A percentile compares a stretch with the other conserved stretches of the same genome.
These are phyloP conservation scores for Eucalyptus lansdowneana DNA, from an alignment of 345 rosid species.

Conservation along the genomic window DNA sequence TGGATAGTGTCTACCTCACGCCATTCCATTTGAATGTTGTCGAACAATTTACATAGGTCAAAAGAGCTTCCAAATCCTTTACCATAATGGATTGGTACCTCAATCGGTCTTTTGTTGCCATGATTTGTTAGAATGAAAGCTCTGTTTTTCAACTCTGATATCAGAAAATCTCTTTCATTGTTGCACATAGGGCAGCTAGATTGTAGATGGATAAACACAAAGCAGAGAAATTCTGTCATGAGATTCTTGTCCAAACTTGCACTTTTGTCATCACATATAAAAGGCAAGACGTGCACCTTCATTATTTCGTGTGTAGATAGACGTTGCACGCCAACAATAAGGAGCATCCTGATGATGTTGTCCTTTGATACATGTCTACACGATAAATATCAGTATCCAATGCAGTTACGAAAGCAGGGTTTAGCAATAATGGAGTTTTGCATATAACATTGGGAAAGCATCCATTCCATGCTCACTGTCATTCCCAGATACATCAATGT, in stretches of 20 bases:
- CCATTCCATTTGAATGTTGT: conserved; percentile 45
- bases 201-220: conserved; percentile 71
- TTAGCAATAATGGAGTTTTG: conserved; percentile 55
- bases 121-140: conserved; percentile 63
- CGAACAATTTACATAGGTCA: conserved; percentile 32
- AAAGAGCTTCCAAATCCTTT: conserved; percentile 53
- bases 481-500: conserved; percentile 32
- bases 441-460: conserved; percentile 61
- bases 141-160: conserved; percentile 47
- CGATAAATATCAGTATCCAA: conserved; percentile 15
- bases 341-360: conserved; percentile 51
- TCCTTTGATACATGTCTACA: conserved; percentile 11
- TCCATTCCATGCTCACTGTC: conserved; percentile 37
- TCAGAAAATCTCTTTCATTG: conserved; percentile 44
- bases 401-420: conserved; percentile 40
- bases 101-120: conserved; percentile 45
- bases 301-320: conserved; percentile 86
- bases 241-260: conserved; percentile 10
- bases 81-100: conserved; percentile 58
- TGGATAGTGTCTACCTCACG: conserved; percentile 56
- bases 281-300: conserved; percentile 65
- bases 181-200: conserved; percentile 57
- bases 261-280: conserved; percentile 16
- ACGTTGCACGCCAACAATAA: conserved; percentile 53
- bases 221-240: conserved; percentile 68